Evolutionary conservation across 257 asterid species (phyloP).

Genomic region (Solanum peruvianum): DNA sequence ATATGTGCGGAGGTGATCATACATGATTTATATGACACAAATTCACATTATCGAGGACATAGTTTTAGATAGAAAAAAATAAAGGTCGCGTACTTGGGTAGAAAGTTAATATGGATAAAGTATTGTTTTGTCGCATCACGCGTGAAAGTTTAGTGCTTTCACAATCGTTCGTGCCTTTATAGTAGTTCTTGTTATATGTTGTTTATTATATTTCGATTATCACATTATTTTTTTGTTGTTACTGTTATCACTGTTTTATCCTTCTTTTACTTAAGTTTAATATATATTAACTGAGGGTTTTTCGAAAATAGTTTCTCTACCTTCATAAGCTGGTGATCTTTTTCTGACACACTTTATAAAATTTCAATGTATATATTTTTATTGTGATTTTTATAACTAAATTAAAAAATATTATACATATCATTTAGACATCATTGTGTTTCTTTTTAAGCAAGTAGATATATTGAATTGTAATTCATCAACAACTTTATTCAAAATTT

Average conservation of each 20-base stretch:
- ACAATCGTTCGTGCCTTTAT: not conserved
- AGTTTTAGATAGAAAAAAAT: too few species aligned
- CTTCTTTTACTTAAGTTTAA: not conserved
- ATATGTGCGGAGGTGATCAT: too few species aligned
- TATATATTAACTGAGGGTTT: not conserved
- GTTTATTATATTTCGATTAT: too few species aligned
- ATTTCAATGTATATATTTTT: not conserved
- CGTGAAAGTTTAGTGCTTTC: not conserved
- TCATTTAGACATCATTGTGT: not conserved
- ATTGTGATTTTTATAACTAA: too few species aligned
- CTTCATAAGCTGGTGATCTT: not conserved
- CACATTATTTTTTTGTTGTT: too few species aligned
- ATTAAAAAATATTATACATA: not conserved
- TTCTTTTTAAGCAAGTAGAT: not conserved
- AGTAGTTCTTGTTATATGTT: not conserved
- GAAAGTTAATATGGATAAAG: not conserved
- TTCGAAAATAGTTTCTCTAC: not conserved
- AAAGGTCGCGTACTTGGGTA: rapidly evolving
- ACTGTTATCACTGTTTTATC: too few species aligned
- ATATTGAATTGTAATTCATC: too few species aligned
- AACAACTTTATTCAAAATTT: not conserved
- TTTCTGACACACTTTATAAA: rapidly evolving
- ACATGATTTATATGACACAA: too few species aligned
- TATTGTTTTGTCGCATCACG: not conserved
- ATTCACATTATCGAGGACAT: rapidly evolving